Evolutionary conservation across 2,329 filamentous ascomycete genomes (phyloP), one percentile per base, ranked within the genome.

Genomic region (Diplodia intermedia): DNA sequence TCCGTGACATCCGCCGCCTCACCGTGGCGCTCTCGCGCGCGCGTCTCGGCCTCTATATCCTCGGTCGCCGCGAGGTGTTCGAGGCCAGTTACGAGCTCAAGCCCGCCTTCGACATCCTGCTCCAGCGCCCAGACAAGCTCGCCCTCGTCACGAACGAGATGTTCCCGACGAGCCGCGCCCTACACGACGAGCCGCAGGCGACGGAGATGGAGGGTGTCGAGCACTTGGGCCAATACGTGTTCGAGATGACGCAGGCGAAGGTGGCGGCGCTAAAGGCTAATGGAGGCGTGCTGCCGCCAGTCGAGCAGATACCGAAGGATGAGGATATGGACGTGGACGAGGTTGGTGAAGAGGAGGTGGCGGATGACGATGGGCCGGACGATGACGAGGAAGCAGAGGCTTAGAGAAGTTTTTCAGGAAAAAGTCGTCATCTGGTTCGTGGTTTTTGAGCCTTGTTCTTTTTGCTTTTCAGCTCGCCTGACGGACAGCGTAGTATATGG

Each of bases 1-100:
- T 99, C 9, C 91, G 96, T 71, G 94, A 98, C 76, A 89, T 98
- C 70, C 91, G 95, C 55, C 92, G 95, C 68, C 87, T 99, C 69
- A 99, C 95, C 0, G 95, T 99, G 56, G 95, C 94, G 0, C 86
- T 99, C 4, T 98, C 94, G 2, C 92, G 96, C 69, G 94, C 95
- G 26, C 89, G 95, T 3, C 85, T 99, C 1, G 95, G 95, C 7
- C 84, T 99, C 3, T 99, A 98, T 78, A 89, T 99, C 67, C 87
- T 99, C 12, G 95, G 95, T 52, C 91, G 95, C 36, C 89, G 92
- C 43, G 89, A 91, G 69, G 89, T 98, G 3, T 99, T 98, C 74
- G 93, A 97, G 78, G 86, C 90, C 0, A 96, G 92, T 78, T 91
- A 91, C 71, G 95, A 99, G 79, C 86, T 99, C 50, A 89, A 91